Conservation (phyloP, 1,284 basidiomycete genomes). For the Hortiboletus rubellus region DNA sequence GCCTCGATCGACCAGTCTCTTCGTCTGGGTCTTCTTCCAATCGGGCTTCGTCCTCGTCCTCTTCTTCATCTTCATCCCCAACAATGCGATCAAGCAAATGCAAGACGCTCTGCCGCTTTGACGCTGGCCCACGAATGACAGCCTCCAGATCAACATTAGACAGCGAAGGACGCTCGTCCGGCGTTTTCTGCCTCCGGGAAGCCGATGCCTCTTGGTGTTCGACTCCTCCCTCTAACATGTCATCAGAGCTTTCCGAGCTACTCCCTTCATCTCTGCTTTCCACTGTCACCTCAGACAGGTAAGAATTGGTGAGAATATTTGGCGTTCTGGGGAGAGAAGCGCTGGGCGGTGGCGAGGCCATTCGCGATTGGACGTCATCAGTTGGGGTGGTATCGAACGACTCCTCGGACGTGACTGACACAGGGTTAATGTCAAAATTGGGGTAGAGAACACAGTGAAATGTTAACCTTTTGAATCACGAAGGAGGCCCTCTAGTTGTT, state of each 20-base stretch:
- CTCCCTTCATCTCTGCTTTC: constrained; percentile 37
- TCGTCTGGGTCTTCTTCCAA: constrained; percentile 33
- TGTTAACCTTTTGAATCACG: constrained; percentile 19
- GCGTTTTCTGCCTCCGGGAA: constrained; percentile 3
- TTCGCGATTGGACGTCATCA: neutral
- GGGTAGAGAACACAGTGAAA: neutral
- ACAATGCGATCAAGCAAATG: constrained; percentile 19
- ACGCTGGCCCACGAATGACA: constrained; percentile 47
- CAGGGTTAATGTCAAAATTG: constrained; percentile 1
- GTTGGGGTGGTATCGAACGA: neutral
- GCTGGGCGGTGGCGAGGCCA: neutral
- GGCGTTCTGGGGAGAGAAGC: constrained; percentile 10
- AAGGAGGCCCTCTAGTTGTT: constrained; percentile 37
- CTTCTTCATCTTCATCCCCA: constrained; percentile 4
- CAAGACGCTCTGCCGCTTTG: constrained; percentile 22
- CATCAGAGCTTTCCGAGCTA: constrained; percentile 35
- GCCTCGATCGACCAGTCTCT: constrained; percentile 7
- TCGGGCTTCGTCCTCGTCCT: constrained; percentile 34
- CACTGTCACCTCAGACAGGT: constrained; percentile 33
- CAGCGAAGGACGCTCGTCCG: constrained; percentile 11
- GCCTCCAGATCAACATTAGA: constrained; percentile 44
- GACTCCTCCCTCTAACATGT: constrained; percentile 10
- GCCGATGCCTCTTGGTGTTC: constrained; percentile 1
- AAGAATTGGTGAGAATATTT: constrained; percentile 23
- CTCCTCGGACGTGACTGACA: neutral